A percentile compares a stretch with the other conserved stretches of the same genome.
Conservation (phyloP, 2,329 filamentous ascomycete genomes). For the Aspergillus piperis region DNA sequence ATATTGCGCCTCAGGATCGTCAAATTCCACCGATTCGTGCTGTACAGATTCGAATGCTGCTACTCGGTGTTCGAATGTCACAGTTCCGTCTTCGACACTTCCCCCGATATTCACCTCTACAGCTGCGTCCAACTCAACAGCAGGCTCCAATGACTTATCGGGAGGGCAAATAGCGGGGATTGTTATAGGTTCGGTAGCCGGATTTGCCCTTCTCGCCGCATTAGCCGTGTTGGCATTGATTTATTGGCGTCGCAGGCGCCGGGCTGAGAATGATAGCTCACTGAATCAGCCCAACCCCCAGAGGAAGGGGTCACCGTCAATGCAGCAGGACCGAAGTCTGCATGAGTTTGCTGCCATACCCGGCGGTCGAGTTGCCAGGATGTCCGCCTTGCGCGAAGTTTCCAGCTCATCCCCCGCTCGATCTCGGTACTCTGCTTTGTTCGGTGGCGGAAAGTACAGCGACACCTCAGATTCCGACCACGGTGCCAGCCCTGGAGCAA, state of each 20-base stretch:
- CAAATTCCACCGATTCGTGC: conserved; percentile 93
- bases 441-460: conserved; percentile 53
- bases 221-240: conserved; percentile 63
- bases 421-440: conserved; percentile 53
- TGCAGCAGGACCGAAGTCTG: conserved; percentile 46
- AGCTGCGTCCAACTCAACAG: conserved; percentile 62
- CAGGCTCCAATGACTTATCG: conserved; percentile 58
- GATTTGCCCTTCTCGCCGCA: conserved; percentile 67
- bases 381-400: conserved; percentile 87
- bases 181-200: conserved; percentile 76
- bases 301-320: conserved; percentile 44
- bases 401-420: conserved; percentile 62
- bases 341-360: conserved; percentile 73
- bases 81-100: conserved; percentile 68
- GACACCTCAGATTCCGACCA: conserved; percentile 63
- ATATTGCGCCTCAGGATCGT: conserved; percentile 79
- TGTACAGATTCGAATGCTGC: conserved; percentile 82
- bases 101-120: conserved; percentile 64
- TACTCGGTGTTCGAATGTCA: conserved; percentile 71
- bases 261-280: conserved; percentile 68
- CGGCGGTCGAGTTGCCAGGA: conserved; percentile 86
- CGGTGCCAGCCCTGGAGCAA: conserved; percentile 70
- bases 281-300: conserved; percentile 87
- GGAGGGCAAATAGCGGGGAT: conserved; percentile 91
- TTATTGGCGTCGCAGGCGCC: conserved; percentile 58